phyloP scores from a whole-genome alignment of 2,329 filamentous ascomycete species.

The Calonectria pteridis region DNA sequence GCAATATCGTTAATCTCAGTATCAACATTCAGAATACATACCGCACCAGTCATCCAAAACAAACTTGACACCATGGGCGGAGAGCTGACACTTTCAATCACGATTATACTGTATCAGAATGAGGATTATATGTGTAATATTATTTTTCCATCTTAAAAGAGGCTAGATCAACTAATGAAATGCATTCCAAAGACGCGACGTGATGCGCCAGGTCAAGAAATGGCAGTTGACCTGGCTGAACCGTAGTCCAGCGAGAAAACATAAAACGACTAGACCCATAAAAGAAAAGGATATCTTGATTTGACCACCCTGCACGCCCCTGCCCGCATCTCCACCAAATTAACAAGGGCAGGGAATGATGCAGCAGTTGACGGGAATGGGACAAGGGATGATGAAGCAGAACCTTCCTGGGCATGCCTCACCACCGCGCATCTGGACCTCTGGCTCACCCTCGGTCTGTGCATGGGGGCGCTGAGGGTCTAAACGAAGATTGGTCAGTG shows the following conservation, averaged over 20 bases:
- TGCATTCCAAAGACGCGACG: not conserved
- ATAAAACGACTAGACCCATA: not conserved
- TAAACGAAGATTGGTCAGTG: slow-evolving; percentile 3
- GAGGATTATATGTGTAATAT: not conserved
- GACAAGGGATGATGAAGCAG: slow-evolving; percentile 54
- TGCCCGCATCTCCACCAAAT: not conserved
- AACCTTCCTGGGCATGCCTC: slow-evolving; percentile 50
- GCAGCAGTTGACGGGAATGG: slow-evolving; percentile 52
- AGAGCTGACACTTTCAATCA: not conserved
- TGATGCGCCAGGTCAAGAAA: not conserved
- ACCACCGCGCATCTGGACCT: slow-evolving; percentile 46
- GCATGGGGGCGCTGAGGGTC: slow-evolving; percentile 36
- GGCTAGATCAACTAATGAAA: not conserved
- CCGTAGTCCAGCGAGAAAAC: not conserved
- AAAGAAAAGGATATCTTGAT: slow-evolving; percentile 3
- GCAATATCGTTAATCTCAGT: not conserved
- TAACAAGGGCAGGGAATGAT: slow-evolving; percentile 39
- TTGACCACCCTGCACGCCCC: not conserved
- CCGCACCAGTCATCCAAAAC: not conserved
- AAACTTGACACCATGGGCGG: not conserved
- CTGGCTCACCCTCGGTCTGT: slow-evolving; percentile 33
- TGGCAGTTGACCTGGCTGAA: not conserved
- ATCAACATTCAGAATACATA: too few relatives aligned
- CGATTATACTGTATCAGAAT: not conserved
- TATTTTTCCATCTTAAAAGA: not conserved